phyloP scores from a whole-genome alignment of 306 rosid genomes.

The Gastrolobium bilobum region DNA sequence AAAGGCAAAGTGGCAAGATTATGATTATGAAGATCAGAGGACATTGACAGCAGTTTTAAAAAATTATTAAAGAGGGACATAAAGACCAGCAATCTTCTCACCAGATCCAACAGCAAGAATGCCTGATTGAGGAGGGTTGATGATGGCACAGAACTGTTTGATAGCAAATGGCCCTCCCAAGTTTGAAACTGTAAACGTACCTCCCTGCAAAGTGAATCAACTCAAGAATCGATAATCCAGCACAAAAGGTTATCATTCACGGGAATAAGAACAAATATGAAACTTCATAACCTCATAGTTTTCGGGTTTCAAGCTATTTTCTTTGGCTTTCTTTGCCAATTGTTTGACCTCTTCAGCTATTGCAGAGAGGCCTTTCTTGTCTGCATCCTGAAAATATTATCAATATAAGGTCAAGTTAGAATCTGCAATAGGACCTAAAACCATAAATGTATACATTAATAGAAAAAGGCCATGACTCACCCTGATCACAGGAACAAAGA shows the following conservation, averaged over 20 bases:
- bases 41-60: background rate
- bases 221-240: slow-evolving; percentile 37
- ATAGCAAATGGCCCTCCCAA: slow-evolving; percentile 98
- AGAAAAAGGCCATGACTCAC: slow-evolving; percentile 58
- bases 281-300: slow-evolving; percentile 81
- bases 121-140: slow-evolving; percentile 98
- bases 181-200: slow-evolving; percentile 96
- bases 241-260: slow-evolving; percentile 25
- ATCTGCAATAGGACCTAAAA: slow-evolving; percentile 6
- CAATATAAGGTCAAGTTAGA: slow-evolving; percentile 36
- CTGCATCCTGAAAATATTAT: slow-evolving; percentile 82
- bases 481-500: slow-evolving; percentile 90
- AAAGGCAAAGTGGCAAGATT: slow-evolving; percentile 37
- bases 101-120: slow-evolving; percentile 99
- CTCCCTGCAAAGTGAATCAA: slow-evolving; percentile 76
- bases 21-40: slow-evolving; percentile 25
- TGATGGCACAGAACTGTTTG: slow-evolving; percentile 97
- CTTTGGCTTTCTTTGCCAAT: slow-evolving; percentile 92
- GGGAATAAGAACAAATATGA: slow-evolving; percentile 4
- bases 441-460: slow-evolving; percentile 2
- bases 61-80: background rate
- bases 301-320: slow-evolving; percentile 91
- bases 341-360: slow-evolving; percentile 90
- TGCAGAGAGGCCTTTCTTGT: slow-evolving; percentile 92
- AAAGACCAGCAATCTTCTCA: slow-evolving; percentile 45